A percentile compares a stretch with the other conserved stretches of the same genome.
These are phyloP conservation scores for Proliferodiscus dingleyae DNA, from an alignment of 2,329 filamentous ascomycete species.

Conservation along the genomic window DNA sequence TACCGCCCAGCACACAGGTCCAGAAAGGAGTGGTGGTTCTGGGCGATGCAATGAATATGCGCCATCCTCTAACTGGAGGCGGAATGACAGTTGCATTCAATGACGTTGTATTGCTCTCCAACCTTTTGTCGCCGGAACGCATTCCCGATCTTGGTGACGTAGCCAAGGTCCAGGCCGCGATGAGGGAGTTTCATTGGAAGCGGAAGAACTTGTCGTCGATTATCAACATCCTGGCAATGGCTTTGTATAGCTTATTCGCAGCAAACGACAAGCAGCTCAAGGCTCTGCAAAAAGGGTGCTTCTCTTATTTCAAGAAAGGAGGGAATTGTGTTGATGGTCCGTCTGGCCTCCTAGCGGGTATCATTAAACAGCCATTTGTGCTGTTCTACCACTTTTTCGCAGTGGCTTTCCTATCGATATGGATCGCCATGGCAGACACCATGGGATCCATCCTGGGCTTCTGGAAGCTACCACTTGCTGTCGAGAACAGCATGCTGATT, in stretches of 20 bases:
- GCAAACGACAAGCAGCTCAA: constrained; percentile 73
- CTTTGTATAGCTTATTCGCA: constrained; percentile 86
- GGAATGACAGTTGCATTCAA: constrained; percentile 98
- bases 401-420: constrained; percentile 84
- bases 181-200: constrained; percentile 78
- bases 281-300: constrained; percentile 84
- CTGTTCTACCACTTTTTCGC: constrained; percentile 92
- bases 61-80: constrained; percentile 93
- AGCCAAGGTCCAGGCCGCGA: constrained; percentile 53
- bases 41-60: constrained; percentile 97
- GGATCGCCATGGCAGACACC: constrained; percentile 45
- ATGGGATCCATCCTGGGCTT: constrained; percentile 45
- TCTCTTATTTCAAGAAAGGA: constrained; percentile 79
- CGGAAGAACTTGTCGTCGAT: constrained; percentile 79
- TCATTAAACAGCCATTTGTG: constrained; percentile 70
- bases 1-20: constrained; percentile 70
- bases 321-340: constrained; percentile 72
- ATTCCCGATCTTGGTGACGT: constrained; percentile 68
- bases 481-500: constrained; percentile 63
- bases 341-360: constrained; percentile 72
- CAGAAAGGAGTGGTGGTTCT: constrained; percentile 72
- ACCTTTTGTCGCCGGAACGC: constrained; percentile 63
- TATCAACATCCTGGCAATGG: constrained; percentile 97
- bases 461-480: constrained; percentile 57
- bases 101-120: constrained; percentile 74